Base-by-base conservation (phyloP, 2,329 filamentous ascomycete genomes). In the Alternaria sp. region DNA sequence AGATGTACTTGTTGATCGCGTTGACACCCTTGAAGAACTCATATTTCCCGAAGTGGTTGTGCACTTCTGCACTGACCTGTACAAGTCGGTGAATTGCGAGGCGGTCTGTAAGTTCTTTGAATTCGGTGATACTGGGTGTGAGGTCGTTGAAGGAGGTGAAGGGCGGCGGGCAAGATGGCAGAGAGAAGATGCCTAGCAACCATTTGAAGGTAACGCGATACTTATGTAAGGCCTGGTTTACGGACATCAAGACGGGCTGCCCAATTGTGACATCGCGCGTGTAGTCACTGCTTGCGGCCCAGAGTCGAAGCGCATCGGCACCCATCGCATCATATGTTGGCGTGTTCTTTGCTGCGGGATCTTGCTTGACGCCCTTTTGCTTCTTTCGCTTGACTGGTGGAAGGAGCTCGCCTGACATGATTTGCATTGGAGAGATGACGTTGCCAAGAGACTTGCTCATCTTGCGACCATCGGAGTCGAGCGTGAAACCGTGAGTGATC, bases 381-480 rank as follows among this genome's bases (percentile, higher is more conserved):
- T 89, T 89, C 71, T 88, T 89, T 43, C 80, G 79, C 74, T 91
- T 91, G 38, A 89, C 74, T 0, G 89, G 88, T 6, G 91, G 91
- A 14, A 96, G 80, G 11, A 97, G 82, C 4, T 89, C 88, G 7
- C 94, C 94, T 53, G 92, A 87, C 83, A 97, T 95, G 66, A 99
- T 93, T 63, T 97, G 85, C 7, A 87, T 83, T 0, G 94, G 94
- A 0, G 88, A 85, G 57, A 98, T 88, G 28, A 91, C 89, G 73
- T 99, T 99, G 16, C 95, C 95, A 1, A 97, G 81, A 0, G 93
- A 97, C 79, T 99, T 99, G 75, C 94, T 97, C 95, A 99, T 99
- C 79, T 99, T 99, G 75, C 92, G 93, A n/a, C 94, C 94, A 36
- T 91, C 82, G 51, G 90, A 86, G 71, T 99, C 95, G 2, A 99